These are phyloP conservation scores for Angomonas ambiguus DNA, from an alignment of 208 protist species.

Conservation along the genomic window DNA sequence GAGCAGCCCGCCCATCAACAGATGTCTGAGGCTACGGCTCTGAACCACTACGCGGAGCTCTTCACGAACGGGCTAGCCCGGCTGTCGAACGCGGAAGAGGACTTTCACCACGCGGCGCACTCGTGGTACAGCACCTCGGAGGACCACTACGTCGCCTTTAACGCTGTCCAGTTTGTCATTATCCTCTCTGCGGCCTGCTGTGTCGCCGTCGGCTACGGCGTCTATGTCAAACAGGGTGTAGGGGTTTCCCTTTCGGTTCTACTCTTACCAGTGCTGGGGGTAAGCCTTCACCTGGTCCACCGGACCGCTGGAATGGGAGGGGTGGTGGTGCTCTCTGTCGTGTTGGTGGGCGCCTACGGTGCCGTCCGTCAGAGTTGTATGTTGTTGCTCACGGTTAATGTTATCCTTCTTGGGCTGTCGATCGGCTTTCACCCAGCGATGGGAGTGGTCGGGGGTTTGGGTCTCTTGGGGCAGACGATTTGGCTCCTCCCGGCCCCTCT, in stretches of 20 bases:
- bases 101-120: constrained; percentile 8
- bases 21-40: not conserved
- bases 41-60: not conserved
- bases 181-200: not conserved
- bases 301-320: not conserved
- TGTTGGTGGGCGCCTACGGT: not conserved
- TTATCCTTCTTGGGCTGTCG: not conserved
- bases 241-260: not conserved
- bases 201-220: not conserved
- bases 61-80: not conserved
- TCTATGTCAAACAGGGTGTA: not conserved
- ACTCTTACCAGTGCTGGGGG: not conserved
- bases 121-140: not conserved
- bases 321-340: not conserved
- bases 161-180: constrained; percentile 10
- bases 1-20: not conserved
- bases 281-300: not conserved
- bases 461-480: not conserved
- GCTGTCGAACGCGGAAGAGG: not conserved
- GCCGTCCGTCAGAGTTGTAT: not conserved
- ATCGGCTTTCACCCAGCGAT: constrained; percentile 7
- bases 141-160: constrained; percentile 8
- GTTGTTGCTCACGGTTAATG: not conserved
- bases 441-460: not conserved
- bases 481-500: not conserved